Percentiles rank a stretch among this genome's conserved stretches.
Conservation (phyloP, 2,329 filamentous ascomycete genomes). For the Xylariaceae sp. region DNA sequence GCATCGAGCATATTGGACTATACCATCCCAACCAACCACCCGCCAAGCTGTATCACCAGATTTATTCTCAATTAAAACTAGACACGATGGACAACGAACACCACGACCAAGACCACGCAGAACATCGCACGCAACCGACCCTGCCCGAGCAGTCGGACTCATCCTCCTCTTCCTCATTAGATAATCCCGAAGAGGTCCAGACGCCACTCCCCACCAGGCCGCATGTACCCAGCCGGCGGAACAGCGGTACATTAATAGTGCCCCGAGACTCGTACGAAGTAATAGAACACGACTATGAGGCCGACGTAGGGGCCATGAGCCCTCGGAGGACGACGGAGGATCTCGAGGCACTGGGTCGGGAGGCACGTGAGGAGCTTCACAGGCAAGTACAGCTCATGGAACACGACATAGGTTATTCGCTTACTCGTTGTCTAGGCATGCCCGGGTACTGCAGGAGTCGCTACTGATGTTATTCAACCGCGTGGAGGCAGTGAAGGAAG, state of each 20-base stretch:
- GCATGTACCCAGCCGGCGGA: constrained; percentile 66
- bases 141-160: constrained; percentile 30
- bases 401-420: not conserved
- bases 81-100: constrained; percentile 26
- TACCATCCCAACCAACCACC: not conserved
- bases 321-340: constrained; percentile 86
- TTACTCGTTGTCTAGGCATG: constrained; percentile 58
- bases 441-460: constrained; percentile 81
- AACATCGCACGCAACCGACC: constrained; percentile 24
- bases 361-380: constrained; percentile 64
- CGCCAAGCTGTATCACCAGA: not conserved
- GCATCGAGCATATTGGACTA: not conserved
- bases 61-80: constrained; percentile 1
- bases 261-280: constrained; percentile 69
- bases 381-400: constrained; percentile 38
- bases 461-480: constrained; percentile 85
- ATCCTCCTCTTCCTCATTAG: constrained; percentile 28
- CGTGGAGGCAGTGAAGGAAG: constrained; percentile 88
- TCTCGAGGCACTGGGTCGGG: constrained; percentile 77
- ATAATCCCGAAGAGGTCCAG: constrained; percentile 37
- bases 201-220: constrained; percentile 56
- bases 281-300: constrained; percentile 69
- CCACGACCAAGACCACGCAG: not conserved
- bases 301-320: constrained; percentile 91
- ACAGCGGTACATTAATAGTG: constrained; percentile 77